A percentile compares a stretch with the other conserved stretches of the same genome.
phyloP scores from a whole-genome alignment of 2,329 filamentous ascomycete genomes.

The Neocucurbitaria cava region DNA sequence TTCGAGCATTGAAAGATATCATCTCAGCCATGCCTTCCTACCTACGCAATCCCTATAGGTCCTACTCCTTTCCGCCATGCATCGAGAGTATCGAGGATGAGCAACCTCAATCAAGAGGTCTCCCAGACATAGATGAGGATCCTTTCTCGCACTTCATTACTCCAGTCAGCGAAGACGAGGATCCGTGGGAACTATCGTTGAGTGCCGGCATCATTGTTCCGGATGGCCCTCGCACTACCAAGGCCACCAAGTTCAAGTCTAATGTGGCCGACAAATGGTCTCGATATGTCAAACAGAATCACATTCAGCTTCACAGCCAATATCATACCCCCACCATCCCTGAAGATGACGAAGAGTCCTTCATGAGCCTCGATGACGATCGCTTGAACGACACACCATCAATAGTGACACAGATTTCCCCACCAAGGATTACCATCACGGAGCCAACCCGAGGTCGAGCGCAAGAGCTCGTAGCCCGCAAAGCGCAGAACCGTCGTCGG shows the following conservation, averaged over 20 bases:
- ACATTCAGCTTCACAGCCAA: conserved; percentile 38
- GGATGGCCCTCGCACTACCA: conserved; percentile 38
- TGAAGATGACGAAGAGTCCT: conserved; percentile 46
- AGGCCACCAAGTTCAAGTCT: conserved; percentile 48
- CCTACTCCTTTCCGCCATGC: conserved; percentile 46
- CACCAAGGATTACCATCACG: conserved; percentile 35
- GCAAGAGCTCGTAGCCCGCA: conserved; percentile 44
- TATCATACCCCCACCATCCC: conserved; percentile 38
- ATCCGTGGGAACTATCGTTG: conserved; percentile 48
- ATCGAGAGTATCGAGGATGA: conserved; percentile 36
- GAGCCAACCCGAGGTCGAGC: conserved; percentile 47
- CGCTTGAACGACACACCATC: conserved; percentile 42
- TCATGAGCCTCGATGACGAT: conserved; percentile 47
- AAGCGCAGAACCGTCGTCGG: conserved; percentile 38
- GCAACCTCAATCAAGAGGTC: conserved; percentile 19
- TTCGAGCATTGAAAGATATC: conserved; percentile 32
- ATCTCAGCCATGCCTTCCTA: conserved; percentile 45
- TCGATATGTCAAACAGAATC: conserved; percentile 48
- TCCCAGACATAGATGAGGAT: conserved; percentile 53
- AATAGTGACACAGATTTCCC: conserved; percentile 35
- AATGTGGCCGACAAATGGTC: conserved; percentile 51
- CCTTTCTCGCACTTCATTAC: conserved; percentile 54
- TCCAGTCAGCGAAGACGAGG: conserved; percentile 51
- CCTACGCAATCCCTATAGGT: conserved; percentile 33
- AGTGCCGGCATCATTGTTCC: conserved; percentile 48